Percentiles rank a stretch among this genome's conserved stretches.
Conservation (phyloP, 1,284 basidiomycete genomes). For the Tilletiopsis washingtonensis region DNA sequence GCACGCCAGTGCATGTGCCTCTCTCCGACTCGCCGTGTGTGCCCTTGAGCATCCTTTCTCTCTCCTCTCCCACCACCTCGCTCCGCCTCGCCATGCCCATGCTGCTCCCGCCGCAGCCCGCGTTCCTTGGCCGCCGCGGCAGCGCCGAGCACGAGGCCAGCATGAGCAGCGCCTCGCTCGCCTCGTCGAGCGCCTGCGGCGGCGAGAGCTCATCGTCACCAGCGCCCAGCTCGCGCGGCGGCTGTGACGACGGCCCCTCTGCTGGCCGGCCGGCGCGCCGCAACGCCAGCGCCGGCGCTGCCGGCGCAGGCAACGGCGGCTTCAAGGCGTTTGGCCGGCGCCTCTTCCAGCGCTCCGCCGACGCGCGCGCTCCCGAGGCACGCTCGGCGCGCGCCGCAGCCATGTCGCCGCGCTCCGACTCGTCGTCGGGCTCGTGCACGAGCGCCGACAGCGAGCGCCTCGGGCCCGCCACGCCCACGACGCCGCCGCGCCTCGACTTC, state of each 20-base stretch:
- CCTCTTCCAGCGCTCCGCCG: not conserved
- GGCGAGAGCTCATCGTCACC: not conserved
- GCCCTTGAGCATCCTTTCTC: no score
- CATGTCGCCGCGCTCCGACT: not conserved
- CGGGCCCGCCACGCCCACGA: not conserved
- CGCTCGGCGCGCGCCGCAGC: no score
- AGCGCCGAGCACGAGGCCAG: no score
- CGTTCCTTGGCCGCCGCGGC: not conserved
- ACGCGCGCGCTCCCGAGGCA: no score
- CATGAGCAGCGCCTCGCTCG: not conserved
- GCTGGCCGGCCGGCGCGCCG: no score
- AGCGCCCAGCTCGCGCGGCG: not conserved
- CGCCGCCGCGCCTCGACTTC: not conserved
- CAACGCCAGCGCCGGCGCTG: no score
- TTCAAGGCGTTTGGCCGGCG: not conserved
- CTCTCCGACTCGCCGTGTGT: no score
- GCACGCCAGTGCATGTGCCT: no score
- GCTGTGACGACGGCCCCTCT: no score
- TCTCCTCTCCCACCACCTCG: no score
- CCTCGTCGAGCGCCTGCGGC: not conserved
- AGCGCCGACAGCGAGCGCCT: not conserved
- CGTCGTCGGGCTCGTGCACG: not conserved
- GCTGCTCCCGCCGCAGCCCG: conserved; percentile 1
- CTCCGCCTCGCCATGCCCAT: no score
- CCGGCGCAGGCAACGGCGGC: no score